A percentile compares a stretch with the other conserved stretches of the same genome.
Conservation (phyloP, 2,329 filamentous ascomycete species). For the Clarireedia homoeocarpa region DNA sequence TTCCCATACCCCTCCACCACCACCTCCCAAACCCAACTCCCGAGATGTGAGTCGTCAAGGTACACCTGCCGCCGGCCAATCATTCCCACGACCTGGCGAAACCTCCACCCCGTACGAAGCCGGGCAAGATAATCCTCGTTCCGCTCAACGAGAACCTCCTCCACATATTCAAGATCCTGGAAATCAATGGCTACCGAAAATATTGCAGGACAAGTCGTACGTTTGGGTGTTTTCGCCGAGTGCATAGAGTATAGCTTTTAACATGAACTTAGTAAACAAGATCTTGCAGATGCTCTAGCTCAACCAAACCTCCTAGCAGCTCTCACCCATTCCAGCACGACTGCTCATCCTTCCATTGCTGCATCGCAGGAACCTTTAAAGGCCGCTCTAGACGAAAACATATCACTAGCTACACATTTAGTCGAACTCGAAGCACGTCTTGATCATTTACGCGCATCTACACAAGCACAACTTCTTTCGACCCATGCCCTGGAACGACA, state of each 20-base stretch:
- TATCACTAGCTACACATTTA: slow-evolving; percentile 58
- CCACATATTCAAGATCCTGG: slow-evolving; percentile 47
- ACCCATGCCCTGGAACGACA: slow-evolving; percentile 85
- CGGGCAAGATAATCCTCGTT: slow-evolving; percentile 14
- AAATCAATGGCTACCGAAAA: slow-evolving; percentile 70
- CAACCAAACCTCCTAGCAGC: slow-evolving; percentile 61
- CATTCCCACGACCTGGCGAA: slow-evolving; percentile 23
- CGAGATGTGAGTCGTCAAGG: slow-evolving; percentile 60
- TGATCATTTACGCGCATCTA: slow-evolving; percentile 54
- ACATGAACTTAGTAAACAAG: slow-evolving; percentile 54
- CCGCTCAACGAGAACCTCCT: background rate
- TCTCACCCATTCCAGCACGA: slow-evolving; percentile 59
- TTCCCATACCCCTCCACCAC: slow-evolving; percentile 53
- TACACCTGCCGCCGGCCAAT: slow-evolving; percentile 45
- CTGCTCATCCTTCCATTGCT: slow-evolving; percentile 64
- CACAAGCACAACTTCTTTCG: slow-evolving; percentile 74
- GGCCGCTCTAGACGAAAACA: slow-evolving; percentile 61
- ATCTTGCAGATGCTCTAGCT: slow-evolving; percentile 64
- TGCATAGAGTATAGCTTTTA: background rate
- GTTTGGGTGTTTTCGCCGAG: slow-evolving; percentile 24
- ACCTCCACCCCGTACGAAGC: slow-evolving; percentile 12
- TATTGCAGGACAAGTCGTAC: slow-evolving; percentile 76
- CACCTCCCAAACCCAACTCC: slow-evolving; percentile 64
- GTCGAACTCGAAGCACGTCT: slow-evolving; percentile 51
- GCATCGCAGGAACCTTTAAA: slow-evolving; percentile 58